Percentiles rank a stretch among this genome's conserved stretches.
Conservation (phyloP, 2,329 filamentous ascomycete genomes). For the Aspergillus quadricinctus region DNA sequence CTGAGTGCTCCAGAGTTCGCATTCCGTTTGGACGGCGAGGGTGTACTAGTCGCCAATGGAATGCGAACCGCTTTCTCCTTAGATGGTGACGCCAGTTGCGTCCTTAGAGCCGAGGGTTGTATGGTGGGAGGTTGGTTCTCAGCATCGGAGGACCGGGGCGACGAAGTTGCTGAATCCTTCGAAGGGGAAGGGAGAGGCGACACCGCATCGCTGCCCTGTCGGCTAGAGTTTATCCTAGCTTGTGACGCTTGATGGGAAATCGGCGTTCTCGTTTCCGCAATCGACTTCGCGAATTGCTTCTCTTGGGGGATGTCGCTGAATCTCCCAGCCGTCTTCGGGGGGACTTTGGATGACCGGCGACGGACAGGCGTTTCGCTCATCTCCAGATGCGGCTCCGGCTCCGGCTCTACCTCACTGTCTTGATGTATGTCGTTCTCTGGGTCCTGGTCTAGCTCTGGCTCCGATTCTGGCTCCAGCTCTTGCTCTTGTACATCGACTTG, state of each 20-base stretch:
- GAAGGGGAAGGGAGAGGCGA: constrained; percentile 34
- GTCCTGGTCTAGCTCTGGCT: constrained; percentile 18
- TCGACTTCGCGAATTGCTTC: constrained; percentile 28
- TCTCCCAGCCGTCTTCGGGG: constrained; percentile 33
- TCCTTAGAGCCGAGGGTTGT: constrained; percentile 48
- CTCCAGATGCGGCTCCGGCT: constrained; percentile 6
- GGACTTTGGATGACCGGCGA: constrained; percentile 24
- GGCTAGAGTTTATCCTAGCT: constrained; percentile 9
- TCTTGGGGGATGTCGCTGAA: constrained; percentile 37
- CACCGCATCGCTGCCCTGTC: constrained; percentile 11
- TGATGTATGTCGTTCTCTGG: constrained; percentile 14
- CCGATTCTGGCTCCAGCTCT: constrained; percentile 7
- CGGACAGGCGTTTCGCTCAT: constrained; percentile 12
- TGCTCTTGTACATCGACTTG: not conserved
- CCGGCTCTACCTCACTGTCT: constrained; percentile 15
- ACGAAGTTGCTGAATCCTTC: constrained; percentile 56
- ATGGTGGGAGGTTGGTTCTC: constrained; percentile 75
- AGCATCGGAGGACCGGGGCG: constrained; percentile 72
- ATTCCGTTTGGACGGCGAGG: constrained; percentile 61
- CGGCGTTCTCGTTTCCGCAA: constrained; percentile 23
- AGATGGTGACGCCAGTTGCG: constrained; percentile 30
- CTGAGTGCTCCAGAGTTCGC: constrained; percentile 49
- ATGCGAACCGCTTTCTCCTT: constrained; percentile 36
- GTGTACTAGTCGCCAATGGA: constrained; percentile 42
- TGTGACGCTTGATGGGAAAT: constrained; percentile 8